Evolutionary conservation across 73 alveolate species (phyloP), one percentile per base, ranked within the genome.

Genomic region (Paramecium tetraurelia): DNA sequence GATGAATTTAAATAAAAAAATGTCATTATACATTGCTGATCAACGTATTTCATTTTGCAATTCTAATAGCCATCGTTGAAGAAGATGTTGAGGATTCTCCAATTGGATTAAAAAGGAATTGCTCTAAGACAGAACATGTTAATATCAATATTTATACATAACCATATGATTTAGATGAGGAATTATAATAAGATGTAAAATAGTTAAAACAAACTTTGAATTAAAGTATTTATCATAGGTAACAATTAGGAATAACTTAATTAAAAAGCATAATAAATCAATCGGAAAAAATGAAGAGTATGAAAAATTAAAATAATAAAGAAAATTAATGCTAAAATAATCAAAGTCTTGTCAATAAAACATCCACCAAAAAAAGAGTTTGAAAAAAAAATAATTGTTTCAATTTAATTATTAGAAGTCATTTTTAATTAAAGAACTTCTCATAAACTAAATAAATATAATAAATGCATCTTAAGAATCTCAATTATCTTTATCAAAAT

Each of bases 81-180:
- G 84, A 63, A 63, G 84, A 63, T 33, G 27, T 31, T 27, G 84
- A 63, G 7, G 84, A 63, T 31, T 63, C 84, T 31, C 84, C 84
- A 22, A 31, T 63, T 31, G 50, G 84, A 16, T 12, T 63, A 9
- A 63, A 63, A 63, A 63, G 84, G 31, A 22, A 63, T 63, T 63
- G 50, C 31, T 63, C 84, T 0, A 27, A 33, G 20, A 63, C 84
- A 31, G 84, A 63, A 27, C 84, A 63, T 33, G 50, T 63, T 18
- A 63, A 63, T n/a, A 63, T 63, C 46, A 63, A 63, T 63, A 63
- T 63, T 27, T 63, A 63, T 63, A 2, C 84, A 31, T 63, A 63
- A 63, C 6, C 84, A 22, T 63, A 31, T 27, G 84, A 63, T 63
- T 27, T 63, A 63, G 84, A 63, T 27, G 84, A 63, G 1, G 84